These are phyloP conservation scores for Paraglomus occultum DNA, from an alignment of 192 early-diverging fungal genomes.

Conservation along the genomic window DNA sequence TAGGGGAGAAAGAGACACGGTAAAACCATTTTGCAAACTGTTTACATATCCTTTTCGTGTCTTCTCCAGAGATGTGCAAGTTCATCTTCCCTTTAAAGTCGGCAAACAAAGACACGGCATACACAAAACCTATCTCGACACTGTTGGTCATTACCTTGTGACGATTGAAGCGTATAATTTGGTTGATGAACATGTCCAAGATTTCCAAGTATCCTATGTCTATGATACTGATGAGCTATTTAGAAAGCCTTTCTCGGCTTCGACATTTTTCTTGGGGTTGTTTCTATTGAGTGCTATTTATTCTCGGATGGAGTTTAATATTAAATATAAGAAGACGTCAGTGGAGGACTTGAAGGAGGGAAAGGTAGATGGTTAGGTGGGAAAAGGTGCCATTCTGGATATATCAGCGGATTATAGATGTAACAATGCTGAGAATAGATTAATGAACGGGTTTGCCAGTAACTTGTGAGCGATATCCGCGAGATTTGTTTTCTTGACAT, in stretches of 20 bases:
- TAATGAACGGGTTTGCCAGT: too few relatives aligned
- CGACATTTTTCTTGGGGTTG: constrained; percentile 46
- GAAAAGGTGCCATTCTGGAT: too few relatives aligned
- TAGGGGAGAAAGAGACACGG: too few relatives aligned
- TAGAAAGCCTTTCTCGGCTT: constrained; percentile 63
- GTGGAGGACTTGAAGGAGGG: constrained; percentile 3
- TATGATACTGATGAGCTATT: constrained; percentile 44
- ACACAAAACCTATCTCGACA: constrained; percentile 85
- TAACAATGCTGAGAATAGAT: too few relatives aligned
- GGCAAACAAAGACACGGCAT: constrained; percentile 51
- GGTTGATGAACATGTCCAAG: constrained; percentile 61
- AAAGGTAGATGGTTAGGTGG: too few relatives aligned
- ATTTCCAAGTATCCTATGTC: constrained; percentile 57
- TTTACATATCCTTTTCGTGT: background rate
- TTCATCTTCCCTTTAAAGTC: constrained; percentile 59
- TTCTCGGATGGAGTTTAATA: constrained; percentile 57
- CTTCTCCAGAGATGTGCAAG: constrained; percentile 59
- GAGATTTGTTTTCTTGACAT: too few relatives aligned
- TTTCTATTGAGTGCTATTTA: constrained; percentile 56
- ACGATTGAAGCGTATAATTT: constrained; percentile 68
- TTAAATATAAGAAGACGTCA: constrained; percentile 28
- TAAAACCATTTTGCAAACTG: too few relatives aligned
- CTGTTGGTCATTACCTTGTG: constrained; percentile 82
- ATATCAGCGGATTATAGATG: too few relatives aligned
- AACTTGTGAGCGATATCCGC: too few relatives aligned